Evolutionary conservation across 139 green algal species (phyloP).

Genomic region (Tetraselmis chui): DNA sequence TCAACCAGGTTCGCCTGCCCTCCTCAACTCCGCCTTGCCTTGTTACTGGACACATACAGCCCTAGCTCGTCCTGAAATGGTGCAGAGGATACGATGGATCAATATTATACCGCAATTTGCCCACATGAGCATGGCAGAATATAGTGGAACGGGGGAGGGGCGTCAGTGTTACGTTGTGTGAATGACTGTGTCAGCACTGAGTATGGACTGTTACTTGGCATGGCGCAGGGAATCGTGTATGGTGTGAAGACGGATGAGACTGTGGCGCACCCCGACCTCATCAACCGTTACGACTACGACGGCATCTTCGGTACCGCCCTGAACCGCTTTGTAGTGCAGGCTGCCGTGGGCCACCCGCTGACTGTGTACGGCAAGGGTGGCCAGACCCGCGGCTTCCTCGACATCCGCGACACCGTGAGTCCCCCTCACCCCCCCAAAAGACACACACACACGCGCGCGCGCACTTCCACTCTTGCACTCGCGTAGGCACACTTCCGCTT

Average conservation of each 20-base stretch:
- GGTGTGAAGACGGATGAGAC: conserved; percentile 94
- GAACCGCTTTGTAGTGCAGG: conserved; percentile 95
- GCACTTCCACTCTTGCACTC: no score
- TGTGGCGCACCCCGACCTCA: conserved; percentile 70
- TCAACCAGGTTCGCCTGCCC: conserved; percentile 92
- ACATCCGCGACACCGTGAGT: conserved; percentile 91
- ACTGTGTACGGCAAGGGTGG: conserved; percentile 99
- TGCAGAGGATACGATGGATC: background rate
- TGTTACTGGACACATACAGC: no score
- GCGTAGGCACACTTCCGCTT: no score
- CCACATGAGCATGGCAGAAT: background rate
- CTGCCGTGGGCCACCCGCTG: conserved; percentile 93
- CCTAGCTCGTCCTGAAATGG: background rate
- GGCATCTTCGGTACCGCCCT: conserved; percentile 97
- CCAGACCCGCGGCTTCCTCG: conserved; percentile 94
- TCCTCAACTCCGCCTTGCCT: no score
- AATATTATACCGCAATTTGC: background rate
- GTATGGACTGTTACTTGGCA: conserved; percentile 1
- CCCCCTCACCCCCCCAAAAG: no score
- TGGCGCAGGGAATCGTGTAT: conserved; percentile 90
- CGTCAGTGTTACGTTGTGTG: background rate
- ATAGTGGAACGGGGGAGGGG: background rate
- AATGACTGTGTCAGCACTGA: background rate
- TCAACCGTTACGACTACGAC: conserved; percentile 98
- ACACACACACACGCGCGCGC: no score